phyloP scores from a whole-genome alignment of 305 asterid genomes.

The Solanum hybrid region DNA sequence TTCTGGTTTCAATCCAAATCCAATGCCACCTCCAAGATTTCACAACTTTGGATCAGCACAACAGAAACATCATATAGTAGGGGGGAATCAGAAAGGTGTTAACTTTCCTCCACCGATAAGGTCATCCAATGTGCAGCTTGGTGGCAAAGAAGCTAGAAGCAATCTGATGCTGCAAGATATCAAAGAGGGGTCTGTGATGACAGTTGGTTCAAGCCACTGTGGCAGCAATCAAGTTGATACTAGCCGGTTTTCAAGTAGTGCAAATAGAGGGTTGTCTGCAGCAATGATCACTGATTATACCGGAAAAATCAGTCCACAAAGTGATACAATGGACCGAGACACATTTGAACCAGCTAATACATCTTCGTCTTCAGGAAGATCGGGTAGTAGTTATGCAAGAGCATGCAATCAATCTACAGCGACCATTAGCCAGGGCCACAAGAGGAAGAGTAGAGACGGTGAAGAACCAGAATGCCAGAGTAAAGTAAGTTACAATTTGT shows the following conservation, averaged over 20 bases:
- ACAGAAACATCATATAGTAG: not conserved
- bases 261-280: constrained; percentile 16
- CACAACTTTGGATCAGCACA: constrained; percentile 13
- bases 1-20: constrained; percentile 12
- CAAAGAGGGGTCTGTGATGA: constrained; percentile 35
- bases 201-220: constrained; percentile 62
- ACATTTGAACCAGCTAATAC: constrained; percentile 29
- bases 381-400: constrained; percentile 50
- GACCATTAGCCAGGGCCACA: constrained; percentile 26
- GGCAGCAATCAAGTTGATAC: constrained; percentile 60
- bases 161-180: constrained; percentile 7
- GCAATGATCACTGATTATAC: constrained; percentile 16
- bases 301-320: constrained; percentile 21
- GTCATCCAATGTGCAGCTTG: not conserved
- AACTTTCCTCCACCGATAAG: constrained; percentile 7
- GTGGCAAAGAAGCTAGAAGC: not conserved
- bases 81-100: not conserved
- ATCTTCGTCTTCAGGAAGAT: constrained; percentile 68
- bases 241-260: constrained; percentile 32
- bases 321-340: constrained; percentile 26
- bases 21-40: constrained; percentile 33
- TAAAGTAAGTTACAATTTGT: constrained; percentile 32
- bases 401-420: constrained; percentile 29
- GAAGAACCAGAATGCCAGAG: constrained; percentile 64
- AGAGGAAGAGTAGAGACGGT: constrained; percentile 49